Percentiles rank a stretch among this genome's conserved stretches.
phyloP scores from a whole-genome alignment of 192 early-diverging fungal genomes.

The Dispira parvispora region DNA sequence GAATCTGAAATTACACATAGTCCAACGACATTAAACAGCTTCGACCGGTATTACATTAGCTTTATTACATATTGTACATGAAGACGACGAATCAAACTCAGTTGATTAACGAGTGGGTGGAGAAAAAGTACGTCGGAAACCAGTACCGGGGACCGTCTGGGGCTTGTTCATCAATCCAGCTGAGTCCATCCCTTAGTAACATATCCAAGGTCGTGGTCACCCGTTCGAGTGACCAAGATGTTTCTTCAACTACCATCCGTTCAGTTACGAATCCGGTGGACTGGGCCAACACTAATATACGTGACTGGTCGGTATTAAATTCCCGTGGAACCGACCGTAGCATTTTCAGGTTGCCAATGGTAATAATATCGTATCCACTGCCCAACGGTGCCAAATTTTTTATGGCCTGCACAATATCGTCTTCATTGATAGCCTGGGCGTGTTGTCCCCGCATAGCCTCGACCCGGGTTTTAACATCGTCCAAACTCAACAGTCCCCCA shows the following conservation, averaged over 20 bases:
- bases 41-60: too few species aligned
- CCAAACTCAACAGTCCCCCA: constrained; percentile 80
- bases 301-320: constrained; percentile 64
- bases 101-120: too few species aligned
- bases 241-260: background rate
- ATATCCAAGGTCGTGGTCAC: background rate
- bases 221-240: background rate
- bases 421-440: constrained; percentile 36
- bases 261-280: constrained; percentile 7
- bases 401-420: constrained; percentile 76
- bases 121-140: constrained; percentile 11
- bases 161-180: background rate
- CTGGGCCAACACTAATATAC: constrained; percentile 54
- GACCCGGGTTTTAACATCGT: constrained; percentile 55
- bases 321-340: constrained; percentile 82
- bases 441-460: constrained; percentile 41
- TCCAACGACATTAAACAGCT: too few species aligned
- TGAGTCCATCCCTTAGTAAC: constrained; percentile 10
- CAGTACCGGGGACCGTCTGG: background rate
- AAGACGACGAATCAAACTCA: too few species aligned
- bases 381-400: constrained; percentile 75
- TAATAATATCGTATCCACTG: constrained; percentile 72
- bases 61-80: too few species aligned
- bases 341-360: constrained; percentile 63
- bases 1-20: too few species aligned